Base-by-base conservation (phyloP, 202 grass and related monocot genomes). In the Zizania palustris region DNA sequence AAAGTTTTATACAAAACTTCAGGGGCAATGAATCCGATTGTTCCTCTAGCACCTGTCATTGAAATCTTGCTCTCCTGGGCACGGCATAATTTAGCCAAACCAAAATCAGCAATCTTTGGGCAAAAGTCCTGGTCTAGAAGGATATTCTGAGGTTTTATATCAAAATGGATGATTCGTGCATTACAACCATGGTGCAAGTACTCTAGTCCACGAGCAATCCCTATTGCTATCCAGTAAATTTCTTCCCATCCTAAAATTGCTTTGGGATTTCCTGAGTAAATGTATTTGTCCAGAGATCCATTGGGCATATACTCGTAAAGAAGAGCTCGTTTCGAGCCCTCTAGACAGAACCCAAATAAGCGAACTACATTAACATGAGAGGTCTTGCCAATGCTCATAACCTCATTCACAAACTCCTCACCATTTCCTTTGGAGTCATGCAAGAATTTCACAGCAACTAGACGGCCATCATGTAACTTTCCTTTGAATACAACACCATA, bases 281-380 rank as follows among this genome's bases (percentile, higher is more conserved):
- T 93, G 16, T 85, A 91, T 4, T 86, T 79, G 20, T 90, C 91
- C 7, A 88, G 18, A 5, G 88, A 88, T 60, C 88, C 88, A 38
- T 88, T 93, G 11, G 74, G 7, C 91, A 85, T 90, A 57, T 78
- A 88, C 53, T 93, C 87, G 5, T 93, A 93, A 42, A 93, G 42
- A 28, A 90, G 80, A 28, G 76, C 88, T 76, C 76, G 61, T 48
- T 88, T 93, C 53, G 75, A 79, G 5, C 73, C 77, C 55, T 94
- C 72, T 9, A 80, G 61, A 83, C 88, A 91, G 66, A 87, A 94
- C 2, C 92, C 92, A 62, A 86, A 79, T 8, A 94, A 84, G 50
- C 34, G 64, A 12, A 94, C 92, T 33, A 94, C 34, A 69, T 94
- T 94, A 12, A 94, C 74, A 86, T 94, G 91, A 12, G 82, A 94